These are phyloP conservation scores for Neurospora sp. DNA, from an alignment of 495 filamentous ascomycete species.

Conservation along the genomic window DNA sequence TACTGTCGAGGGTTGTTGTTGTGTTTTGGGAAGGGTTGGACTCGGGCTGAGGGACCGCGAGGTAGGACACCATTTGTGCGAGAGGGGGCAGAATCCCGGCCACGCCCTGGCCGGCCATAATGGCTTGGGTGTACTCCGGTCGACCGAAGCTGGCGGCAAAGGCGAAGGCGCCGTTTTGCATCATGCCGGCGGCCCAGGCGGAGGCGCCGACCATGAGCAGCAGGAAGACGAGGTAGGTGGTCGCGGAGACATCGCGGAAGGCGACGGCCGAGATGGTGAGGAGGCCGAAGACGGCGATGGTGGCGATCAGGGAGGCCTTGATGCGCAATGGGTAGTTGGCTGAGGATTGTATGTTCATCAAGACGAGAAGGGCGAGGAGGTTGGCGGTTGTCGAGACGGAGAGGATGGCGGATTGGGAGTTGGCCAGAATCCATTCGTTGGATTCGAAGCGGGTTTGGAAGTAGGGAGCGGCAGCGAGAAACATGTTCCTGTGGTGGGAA, in stretches of 20 bases:
- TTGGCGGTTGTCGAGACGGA: constrained; percentile 81
- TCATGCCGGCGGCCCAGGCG: constrained; percentile 69
- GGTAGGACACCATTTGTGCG: constrained; percentile 72
- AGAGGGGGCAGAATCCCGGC: constrained; percentile 86
- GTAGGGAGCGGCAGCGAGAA: constrained; percentile 88
- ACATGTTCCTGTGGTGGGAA: constrained; percentile 73
- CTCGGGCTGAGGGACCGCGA: constrained; percentile 46
- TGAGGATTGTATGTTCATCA: constrained; percentile 66
- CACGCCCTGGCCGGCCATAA: constrained; percentile 91
- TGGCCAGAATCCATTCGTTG: constrained; percentile 55
- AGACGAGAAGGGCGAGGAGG: constrained; percentile 56
- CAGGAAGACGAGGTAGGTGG: constrained; percentile 66
- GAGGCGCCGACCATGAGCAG: constrained; percentile 73
- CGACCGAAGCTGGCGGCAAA: constrained; percentile 77
- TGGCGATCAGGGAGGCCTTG: constrained; percentile 59
- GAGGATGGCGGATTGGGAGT: constrained; percentile 82
- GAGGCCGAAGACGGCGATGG: constrained; percentile 58
- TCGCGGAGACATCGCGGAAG: constrained; percentile 48
- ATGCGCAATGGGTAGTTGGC: constrained; percentile 82
- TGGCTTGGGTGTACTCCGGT: constrained; percentile 82
- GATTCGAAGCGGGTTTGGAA: constrained; percentile 74
- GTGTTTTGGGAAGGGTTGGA: constrained; percentile 5
- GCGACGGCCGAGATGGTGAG: constrained; percentile 69
- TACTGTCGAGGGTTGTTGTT: not conserved
- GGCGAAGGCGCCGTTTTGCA: constrained; percentile 91